Conservation (phyloP, 768 basidiomycete species). For the Lactarius indigo region DNA sequence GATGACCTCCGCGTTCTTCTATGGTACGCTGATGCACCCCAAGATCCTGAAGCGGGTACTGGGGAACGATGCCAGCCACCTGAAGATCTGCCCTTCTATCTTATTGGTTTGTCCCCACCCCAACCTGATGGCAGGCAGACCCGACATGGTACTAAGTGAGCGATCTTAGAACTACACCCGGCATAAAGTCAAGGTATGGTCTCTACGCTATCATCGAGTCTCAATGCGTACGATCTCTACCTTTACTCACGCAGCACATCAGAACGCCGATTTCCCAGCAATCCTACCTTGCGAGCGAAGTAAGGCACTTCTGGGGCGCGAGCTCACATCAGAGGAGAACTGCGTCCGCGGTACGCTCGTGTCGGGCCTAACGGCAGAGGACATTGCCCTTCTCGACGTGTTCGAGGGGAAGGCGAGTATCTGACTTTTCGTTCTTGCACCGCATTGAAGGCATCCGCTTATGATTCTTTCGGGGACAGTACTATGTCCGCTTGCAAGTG, state of each 20-base stretch:
- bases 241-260: not conserved
- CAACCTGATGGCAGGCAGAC: not conserved
- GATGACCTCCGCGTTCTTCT: conserved; percentile 68
- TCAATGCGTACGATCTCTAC: too few relatives aligned
- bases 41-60: conserved; percentile 79
- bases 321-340: conserved; percentile 57
- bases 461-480: conserved; percentile 40
- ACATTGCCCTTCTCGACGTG: conserved; percentile 65
- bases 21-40: conserved; percentile 89
- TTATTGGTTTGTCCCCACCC: conserved; percentile 52
- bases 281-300: conserved; percentile 60
- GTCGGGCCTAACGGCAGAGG: conserved; percentile 59
- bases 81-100: conserved; percentile 70
- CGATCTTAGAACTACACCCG: conserved; percentile 66
- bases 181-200: conserved; percentile 65
- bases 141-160: not conserved
- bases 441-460: not conserved
- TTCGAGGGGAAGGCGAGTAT: conserved; percentile 77
- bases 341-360: conserved; percentile 80
- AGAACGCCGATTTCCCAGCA: conserved; percentile 81
- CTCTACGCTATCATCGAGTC: not conserved
- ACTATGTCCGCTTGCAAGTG: conserved; percentile 62
- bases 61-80: conserved; percentile 55
- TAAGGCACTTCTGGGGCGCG: conserved; percentile 33
- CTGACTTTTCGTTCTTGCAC: not conserved